Base-by-base conservation (phyloP, 192 early-diverging fungal species). In the Funneliformis mosseae region DNA sequence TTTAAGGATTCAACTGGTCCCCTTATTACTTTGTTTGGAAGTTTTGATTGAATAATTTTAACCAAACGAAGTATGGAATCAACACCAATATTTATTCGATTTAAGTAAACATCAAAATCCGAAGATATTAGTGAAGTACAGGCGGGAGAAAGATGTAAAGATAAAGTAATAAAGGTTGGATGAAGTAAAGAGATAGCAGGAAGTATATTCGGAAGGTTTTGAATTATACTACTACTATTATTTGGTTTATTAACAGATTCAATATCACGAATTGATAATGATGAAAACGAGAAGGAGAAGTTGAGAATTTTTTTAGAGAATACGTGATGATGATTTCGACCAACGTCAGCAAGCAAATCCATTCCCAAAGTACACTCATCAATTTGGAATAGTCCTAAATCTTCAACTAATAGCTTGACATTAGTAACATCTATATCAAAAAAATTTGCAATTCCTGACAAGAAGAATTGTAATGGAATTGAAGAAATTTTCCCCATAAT, bases 261-360 rank as follows among this genome's bases (percentile, higher is more conserved):
- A 28, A 88, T 46, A 8, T 75, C 48, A 10, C 23, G 27, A 38
- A 79, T 48, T 55, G 66, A 69, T 50, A 79, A 55, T 23, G 77
- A 69, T 39, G 64, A 68, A 39, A 27, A 79, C n/a, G 39, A 33
- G 11, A 83, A 43, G 39, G 43, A 83, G 27, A 88, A 71, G 68
- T 82, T 80, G 6, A 86, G 74, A n/a, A 84, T 72, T 72, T 88
- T 88, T 28, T 88, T 85, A 55, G 71, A 79, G 48, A 86, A 86
- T 41, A 88, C 43, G 70, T 88, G 87, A 23, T 73, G 69, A 23
- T 80, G 74, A 64, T 82, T 72, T 61, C 82, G 83, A 6, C 68
- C 48, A 16, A 82, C 62, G 62, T 83, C 75, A 3, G 84, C 82
- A 68, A 84, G 85, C 45, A 87, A 75, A 8, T 78, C 67, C 59